Percentiles rank a stretch among this genome's conserved stretches.
phyloP scores from a whole-genome alignment of 2,329 filamentous ascomycete genomes.

The Hymenoscyphus linearis region DNA sequence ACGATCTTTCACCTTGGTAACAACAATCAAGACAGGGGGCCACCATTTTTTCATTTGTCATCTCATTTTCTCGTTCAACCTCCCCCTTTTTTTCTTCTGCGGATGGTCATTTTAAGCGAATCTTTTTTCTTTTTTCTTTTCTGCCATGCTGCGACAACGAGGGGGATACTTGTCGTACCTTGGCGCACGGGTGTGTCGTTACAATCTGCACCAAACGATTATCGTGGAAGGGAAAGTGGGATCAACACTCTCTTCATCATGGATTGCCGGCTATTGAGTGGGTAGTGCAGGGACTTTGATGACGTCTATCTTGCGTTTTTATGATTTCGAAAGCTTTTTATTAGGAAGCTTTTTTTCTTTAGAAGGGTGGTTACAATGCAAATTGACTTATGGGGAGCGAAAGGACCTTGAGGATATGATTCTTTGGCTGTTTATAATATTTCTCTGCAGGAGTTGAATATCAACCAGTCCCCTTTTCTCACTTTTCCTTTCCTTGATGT shows the following conservation, averaged over 20 bases:
- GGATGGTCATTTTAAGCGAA: constrained; percentile 1
- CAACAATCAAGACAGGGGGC: not conserved
- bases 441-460: not conserved
- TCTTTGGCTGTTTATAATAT: not conserved
- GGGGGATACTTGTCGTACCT: not conserved
- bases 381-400: not conserved
- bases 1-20: constrained; percentile 6
- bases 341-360: not conserved
- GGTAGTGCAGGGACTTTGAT: not conserved
- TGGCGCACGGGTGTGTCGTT: not conserved
- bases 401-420: not conserved
- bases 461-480: not conserved
- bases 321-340: not conserved
- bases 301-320: not conserved
- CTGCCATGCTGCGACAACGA: not conserved
- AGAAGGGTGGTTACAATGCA: not conserved
- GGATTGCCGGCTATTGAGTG: not conserved
- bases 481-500: not conserved
- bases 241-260: not conserved
- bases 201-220: not conserved
- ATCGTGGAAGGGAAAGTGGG: not conserved
- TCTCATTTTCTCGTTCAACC: not conserved
- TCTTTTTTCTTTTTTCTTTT: not conserved
- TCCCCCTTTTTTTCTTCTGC: not conserved
- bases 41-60: constrained; percentile 5